Evolutionary conservation across 208 protist genomes (phyloP).

Genomic region (Crithidia expoeki): DNA sequence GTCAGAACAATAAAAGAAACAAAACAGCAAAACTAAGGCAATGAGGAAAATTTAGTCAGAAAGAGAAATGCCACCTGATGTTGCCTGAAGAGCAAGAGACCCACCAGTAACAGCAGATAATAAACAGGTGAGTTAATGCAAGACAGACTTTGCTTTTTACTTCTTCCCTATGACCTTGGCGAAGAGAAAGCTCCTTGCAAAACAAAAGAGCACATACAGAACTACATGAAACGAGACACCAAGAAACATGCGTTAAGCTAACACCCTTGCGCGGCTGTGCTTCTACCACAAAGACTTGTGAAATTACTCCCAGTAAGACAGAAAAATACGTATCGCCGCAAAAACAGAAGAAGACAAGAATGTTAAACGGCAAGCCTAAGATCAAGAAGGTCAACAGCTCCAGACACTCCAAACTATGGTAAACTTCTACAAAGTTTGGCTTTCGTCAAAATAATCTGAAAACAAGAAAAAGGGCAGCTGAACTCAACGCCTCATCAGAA

Average conservation of each 20-base stretch:
- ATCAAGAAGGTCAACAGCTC: too few species aligned
- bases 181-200: not conserved
- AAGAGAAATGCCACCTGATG: not conserved
- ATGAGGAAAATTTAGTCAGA: not conserved
- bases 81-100: not conserved
- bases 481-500: too few species aligned
- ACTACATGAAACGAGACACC: not conserved
- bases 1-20: constrained; percentile 6
- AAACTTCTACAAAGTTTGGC: too few species aligned
- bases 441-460: too few species aligned
- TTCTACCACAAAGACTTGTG: not conserved
- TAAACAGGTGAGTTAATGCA: not conserved
- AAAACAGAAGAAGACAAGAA: too few species aligned
- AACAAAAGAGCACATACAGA: not conserved
- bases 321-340: too few species aligned
- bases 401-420: too few species aligned
- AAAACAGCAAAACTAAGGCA: constrained; percentile 7
- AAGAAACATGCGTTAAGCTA: not conserved
- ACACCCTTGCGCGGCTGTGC: not conserved
- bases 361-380: too few species aligned
- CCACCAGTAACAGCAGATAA: not conserved
- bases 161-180: not conserved
- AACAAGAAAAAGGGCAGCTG: too few species aligned
- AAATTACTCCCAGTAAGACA: too few species aligned
- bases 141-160: not conserved